Percentiles rank a stretch among this genome's conserved stretches.
Conservation (phyloP, 345 rosid genomes). For the Hypericum androsaemum region DNA sequence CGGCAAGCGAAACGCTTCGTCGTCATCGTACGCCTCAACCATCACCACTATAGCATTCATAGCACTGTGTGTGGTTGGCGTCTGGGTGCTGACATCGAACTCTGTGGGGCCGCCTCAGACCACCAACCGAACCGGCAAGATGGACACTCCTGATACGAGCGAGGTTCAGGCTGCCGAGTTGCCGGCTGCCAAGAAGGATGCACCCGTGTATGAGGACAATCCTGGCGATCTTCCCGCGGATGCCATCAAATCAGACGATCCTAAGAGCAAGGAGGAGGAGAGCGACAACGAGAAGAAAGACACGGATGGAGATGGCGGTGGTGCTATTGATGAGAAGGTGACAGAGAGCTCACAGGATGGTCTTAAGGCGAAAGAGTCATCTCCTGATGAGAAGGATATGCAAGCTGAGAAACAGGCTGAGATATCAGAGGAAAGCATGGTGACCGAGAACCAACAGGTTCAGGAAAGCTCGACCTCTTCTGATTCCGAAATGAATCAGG, state of each 20-base stretch:
- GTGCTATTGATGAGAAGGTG: constrained; percentile 5
- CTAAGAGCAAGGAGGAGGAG: constrained; percentile 11
- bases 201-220: constrained; percentile 52
- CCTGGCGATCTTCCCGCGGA: constrained; percentile 81
- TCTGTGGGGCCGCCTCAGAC: no score
- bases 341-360: constrained; percentile 5
- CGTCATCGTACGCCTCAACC: constrained; percentile 28
- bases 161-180: no score
- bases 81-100: no score
- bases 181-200: constrained; percentile 17
- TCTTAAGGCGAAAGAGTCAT: constrained; percentile 23
- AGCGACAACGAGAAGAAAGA: constrained; percentile 1
- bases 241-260: constrained; percentile 62
- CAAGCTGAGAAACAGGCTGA: constrained; percentile 27
- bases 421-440: constrained; percentile 30
- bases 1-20: constrained; percentile 34
- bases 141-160: no score
- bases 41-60: no score
- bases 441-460: constrained; percentile 26
- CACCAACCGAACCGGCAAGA: no score
- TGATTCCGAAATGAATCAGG: constrained; percentile 11
- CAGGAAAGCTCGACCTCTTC: constrained; percentile 13
- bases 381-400: constrained; percentile 32
- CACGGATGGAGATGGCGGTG: neutral
- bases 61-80: no score